phyloP scores from a whole-genome alignment of 2,329 filamentous ascomycete genomes.

The Claviceps quebecensis region DNA sequence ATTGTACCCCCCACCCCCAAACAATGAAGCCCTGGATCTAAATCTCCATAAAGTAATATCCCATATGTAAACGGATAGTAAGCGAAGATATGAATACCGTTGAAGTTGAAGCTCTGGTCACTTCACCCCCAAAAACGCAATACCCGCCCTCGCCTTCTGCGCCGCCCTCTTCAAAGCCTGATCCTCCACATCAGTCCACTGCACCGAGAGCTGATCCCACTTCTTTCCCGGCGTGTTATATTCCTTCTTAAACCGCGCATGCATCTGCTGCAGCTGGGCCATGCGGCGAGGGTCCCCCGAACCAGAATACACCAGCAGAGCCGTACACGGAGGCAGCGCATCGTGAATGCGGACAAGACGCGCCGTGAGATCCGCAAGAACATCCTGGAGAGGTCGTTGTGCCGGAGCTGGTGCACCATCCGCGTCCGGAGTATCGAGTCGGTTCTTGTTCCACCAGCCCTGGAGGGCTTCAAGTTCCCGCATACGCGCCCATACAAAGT shows the following conservation, averaged over 20 bases:
- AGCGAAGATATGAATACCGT: too few relatives aligned
- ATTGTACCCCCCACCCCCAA: too few relatives aligned
- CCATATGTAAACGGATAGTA: not conserved
- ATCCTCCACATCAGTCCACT: slow-evolving; percentile 55
- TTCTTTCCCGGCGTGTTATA: slow-evolving; percentile 49
- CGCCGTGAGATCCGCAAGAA: slow-evolving; percentile 29
- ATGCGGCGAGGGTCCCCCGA: slow-evolving; percentile 55
- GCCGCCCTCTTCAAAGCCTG: slow-evolving; percentile 46
- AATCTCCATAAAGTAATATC: too few relatives aligned
- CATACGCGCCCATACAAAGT: slow-evolving; percentile 54
- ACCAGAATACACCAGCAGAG: slow-evolving; percentile 50
- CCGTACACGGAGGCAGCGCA: slow-evolving; percentile 49
- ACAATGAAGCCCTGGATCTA: too few relatives aligned
- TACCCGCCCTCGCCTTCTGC: slow-evolving; percentile 42
- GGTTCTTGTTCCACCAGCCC: slow-evolving; percentile 53
- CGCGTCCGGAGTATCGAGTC: slow-evolving; percentile 21
- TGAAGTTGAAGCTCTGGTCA: slow-evolving; percentile 18
- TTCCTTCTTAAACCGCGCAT: slow-evolving; percentile 47
- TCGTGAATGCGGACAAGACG: slow-evolving; percentile 43
- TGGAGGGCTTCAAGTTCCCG: slow-evolving; percentile 50
- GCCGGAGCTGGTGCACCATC: slow-evolving; percentile 19
- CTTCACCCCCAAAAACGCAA: slow-evolving; percentile 53
- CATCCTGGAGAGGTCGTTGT: slow-evolving; percentile 27
- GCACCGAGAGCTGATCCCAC: slow-evolving; percentile 52
- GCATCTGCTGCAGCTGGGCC: slow-evolving; percentile 45